Evolutionary conservation across 345 rosid genomes (phyloP).

Genomic region (Anastatica hierochuntica): DNA sequence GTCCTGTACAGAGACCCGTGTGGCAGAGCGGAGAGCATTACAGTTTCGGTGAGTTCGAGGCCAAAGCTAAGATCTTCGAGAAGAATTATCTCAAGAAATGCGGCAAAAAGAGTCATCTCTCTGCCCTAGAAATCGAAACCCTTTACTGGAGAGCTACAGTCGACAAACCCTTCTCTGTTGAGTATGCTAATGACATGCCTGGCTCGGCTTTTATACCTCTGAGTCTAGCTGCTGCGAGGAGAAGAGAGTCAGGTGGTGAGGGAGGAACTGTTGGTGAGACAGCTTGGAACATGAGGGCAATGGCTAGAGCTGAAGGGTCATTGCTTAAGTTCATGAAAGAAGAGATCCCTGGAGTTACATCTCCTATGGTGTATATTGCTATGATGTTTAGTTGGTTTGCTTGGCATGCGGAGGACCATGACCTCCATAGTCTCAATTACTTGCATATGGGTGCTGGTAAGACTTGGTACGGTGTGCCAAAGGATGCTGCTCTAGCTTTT

Average conservation of each 20-base stretch:
- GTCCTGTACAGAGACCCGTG: constrained; percentile 84
- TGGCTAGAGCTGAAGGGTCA: constrained; percentile 84
- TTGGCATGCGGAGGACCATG: constrained; percentile 99
- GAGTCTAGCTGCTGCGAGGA: constrained; percentile 30
- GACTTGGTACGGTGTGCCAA: constrained; percentile 98
- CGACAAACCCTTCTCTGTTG: constrained; percentile 88
- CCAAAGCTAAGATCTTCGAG: constrained; percentile 76
- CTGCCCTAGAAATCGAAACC: constrained; percentile 63
- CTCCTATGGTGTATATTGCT: constrained; percentile 93
- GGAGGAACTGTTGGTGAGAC: constrained; percentile 72
- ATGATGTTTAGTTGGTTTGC: constrained; percentile 99
- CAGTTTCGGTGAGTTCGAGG: constrained; percentile 77
- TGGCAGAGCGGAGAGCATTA: constrained; percentile 97
- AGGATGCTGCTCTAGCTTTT: constrained; percentile 81
- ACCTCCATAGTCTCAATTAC: constrained; percentile 94
- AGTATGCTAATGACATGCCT: constrained; percentile 97
- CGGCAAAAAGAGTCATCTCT: constrained; percentile 43
- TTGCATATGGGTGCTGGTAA: constrained; percentile 93
- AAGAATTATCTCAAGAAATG: constrained; percentile 51
- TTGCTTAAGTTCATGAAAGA: constrained; percentile 94
- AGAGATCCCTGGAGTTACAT: constrained; percentile 97
- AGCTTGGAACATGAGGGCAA: constrained; percentile 93
- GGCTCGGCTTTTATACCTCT: constrained; percentile 77
- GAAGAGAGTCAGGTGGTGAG: constrained; percentile 49
- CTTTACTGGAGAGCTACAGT: constrained; percentile 92